Base-by-base conservation (phyloP, 768 basidiomycete genomes). In the Phlegmacium glaucopus region DNA sequence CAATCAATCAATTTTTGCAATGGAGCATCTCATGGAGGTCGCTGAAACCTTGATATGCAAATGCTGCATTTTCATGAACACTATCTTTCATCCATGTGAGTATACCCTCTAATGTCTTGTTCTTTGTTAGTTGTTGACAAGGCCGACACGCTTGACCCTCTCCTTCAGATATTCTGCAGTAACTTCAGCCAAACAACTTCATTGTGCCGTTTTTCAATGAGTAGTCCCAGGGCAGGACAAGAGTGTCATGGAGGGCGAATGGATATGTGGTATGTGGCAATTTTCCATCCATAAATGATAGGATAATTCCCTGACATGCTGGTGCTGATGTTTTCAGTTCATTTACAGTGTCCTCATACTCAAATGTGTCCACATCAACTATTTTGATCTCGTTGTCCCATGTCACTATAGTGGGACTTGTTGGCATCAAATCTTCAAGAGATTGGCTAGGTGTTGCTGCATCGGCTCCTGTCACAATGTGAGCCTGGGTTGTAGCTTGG, bases 211-310 rank as follows among this genome's bases (percentile, higher is more conserved):
- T 48, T 1, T 22, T 11, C 1, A 54, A 49, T 2, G 26, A 12
- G 42, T 60, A 64, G 40, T 55, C 37, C 64, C 62, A 66, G 9
- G 62, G 61, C 40, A 55, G 42, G 3, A 39, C n/a, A 5, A 55
- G 47, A 6, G 30, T 47, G 15, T 58, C 46, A 42, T 66, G 63
- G 1, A 66, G 51, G 4, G 48, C 45, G 45, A 61, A 66, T 1
- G 59, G 63, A 48, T 62, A 66, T 1, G 47, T 15, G 5, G 50
- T 48, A 38, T 61, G 54, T 11, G 59, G 54, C 25, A 49, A 61
- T 48, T 54, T 51, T 22, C 54, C 53, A 4, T 45, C 44, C 22
- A 57, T 60, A 30, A 66, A 49, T 8, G 18, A 18, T 1, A 64
- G 37, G 6, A 16, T 37, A n/a, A 39, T 47, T 39, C 44, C 55